Percentiles rank a stretch among this genome's conserved stretches.
These are phyloP conservation scores for Pleurotus djamor DNA, from an alignment of 768 basidiomycete species.

Conservation along the genomic window DNA sequence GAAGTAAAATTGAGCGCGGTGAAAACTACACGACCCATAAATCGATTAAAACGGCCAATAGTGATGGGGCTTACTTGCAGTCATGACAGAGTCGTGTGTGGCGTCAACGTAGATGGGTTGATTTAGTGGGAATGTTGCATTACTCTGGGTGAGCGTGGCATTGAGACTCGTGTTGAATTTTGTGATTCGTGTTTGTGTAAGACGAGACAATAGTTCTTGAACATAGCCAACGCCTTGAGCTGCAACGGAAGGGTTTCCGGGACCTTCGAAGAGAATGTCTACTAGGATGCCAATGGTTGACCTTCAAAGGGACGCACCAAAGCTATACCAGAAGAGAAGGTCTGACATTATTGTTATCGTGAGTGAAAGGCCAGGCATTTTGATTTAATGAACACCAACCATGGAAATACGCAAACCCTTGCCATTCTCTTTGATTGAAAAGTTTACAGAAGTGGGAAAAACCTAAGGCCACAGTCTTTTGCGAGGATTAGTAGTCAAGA, in stretches of 20 bases:
- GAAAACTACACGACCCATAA: conserved; percentile 35
- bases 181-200: conserved; percentile 60
- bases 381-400: conserved; percentile 15
- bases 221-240: conserved; percentile 66
- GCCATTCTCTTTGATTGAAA: conserved; percentile 82
- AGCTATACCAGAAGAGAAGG: conserved; percentile 59
- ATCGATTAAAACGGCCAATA: conserved; percentile 11
- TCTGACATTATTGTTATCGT: conserved; percentile 27
- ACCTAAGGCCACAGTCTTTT: conserved; percentile 73
- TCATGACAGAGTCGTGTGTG: conserved; percentile 70
- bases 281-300: neutral
- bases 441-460: conserved; percentile 76
- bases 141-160: conserved; percentile 55
- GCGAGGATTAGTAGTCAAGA: neutral
- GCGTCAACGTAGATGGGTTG: conserved; percentile 71
- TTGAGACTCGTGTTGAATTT: conserved; percentile 62
- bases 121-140: conserved; percentile 51
- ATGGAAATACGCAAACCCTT: conserved; percentile 65
- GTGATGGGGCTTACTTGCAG: conserved; percentile 44
- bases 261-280: conserved; percentile 23
- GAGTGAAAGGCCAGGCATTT: neutral
- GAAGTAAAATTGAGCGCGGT: conserved; percentile 73
- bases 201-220: conserved; percentile 68
- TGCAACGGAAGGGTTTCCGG: conserved; percentile 64
- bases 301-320: conserved; percentile 17